Evolutionary conservation across 2,329 filamentous ascomycete genomes (phyloP), one percentile per base, ranked within the genome.

Genomic region (Fusarium sp.): DNA sequence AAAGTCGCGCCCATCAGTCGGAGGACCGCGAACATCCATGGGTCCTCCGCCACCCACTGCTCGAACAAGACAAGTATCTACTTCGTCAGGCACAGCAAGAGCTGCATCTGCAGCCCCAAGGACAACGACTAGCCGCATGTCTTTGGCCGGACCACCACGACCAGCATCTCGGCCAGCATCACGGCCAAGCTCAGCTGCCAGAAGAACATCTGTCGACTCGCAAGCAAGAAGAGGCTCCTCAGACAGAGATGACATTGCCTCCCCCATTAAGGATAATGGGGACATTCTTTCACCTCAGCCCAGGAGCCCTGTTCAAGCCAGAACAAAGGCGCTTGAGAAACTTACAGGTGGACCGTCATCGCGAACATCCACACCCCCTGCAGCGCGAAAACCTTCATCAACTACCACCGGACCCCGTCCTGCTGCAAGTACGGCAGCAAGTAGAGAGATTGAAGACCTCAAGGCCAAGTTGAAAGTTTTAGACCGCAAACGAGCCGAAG

Each of bases 401-500:
- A 73, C 80, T 6, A 73, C 80, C 36, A 74, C 80, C 39, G 71
- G 81, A 18, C 75, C 77, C 22, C 74, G 79, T 76, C 30, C 81
- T 28, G 85, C 86, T 18, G 84, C 84, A 7, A 85, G 82, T 64
- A 87, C 88, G 13, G 85, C 88, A 2, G 83, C 88, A 5, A 87
- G 84, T 28, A 88, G 92, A 71, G 93, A 97, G 78, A 90, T 96
- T 26, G 95, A 98, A 75, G 94, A 97, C 74, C 85, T 98, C 22
- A 95, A 98, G 80, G 92, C 94, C 1, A 98, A 98, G 80, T 85
- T 98, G 5, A 91, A 92, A 61, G 87, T 98, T 8, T 86, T 98
- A 77, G 95, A 99, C 81, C 94, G 96, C 77, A 97, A 98, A 81
- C 87, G 94, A 64, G 80, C 89, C 18, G 96, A 98, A 72, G 94